Evolutionary conservation across 1,284 basidiomycete species (phyloP), one percentile per base, ranked within the genome.

Genomic region (Malassezia psittaci): DNA sequence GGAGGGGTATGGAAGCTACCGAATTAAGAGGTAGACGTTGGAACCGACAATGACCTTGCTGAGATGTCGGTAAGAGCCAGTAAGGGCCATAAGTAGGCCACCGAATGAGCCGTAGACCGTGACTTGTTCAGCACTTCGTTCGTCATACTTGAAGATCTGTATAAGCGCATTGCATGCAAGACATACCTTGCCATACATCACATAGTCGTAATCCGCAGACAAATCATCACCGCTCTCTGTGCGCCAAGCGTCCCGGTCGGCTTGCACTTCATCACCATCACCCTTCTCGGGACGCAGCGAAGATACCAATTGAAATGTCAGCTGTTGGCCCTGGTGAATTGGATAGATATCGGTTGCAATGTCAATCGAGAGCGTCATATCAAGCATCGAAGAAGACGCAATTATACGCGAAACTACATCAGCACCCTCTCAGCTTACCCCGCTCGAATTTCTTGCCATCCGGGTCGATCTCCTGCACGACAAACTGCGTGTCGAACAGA

Each of bases 161-260:
- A 50, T 54, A 6, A 58, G 52, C 13, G 33, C 5, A 32, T 19
- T 45, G 24, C 18, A 16, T 16, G 41, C 58, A 29, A 29, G 24
- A 59, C 83, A 65, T 65, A 90, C 88, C 83, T 94, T 96, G 42
- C 93, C 93, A 75, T 89, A 90, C 91, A 96, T 96, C 63, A 98
- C 93, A 79, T 98, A 98, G 74, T 96, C 93, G 69, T 90, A 98
- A 66, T 96, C 91, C 59, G 90, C 88, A 61, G 96, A 91, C 33
- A 98, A 76, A 0, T 91, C 91, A 71, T 85, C 80, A 64, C 83
- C 81, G 4, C 88, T 86, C 77, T 89, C 86, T 72, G 89, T 87
- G 75, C 90, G 78, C 88, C 90, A 90, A 47, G 87, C 82, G 69
- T 87, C 81, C 52, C 81, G 78, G 61, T 87, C 65, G 5, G 65